Evolutionary conservation across 1,284 basidiomycete genomes (phyloP).

Genomic region (Puccinia sorghi): DNA sequence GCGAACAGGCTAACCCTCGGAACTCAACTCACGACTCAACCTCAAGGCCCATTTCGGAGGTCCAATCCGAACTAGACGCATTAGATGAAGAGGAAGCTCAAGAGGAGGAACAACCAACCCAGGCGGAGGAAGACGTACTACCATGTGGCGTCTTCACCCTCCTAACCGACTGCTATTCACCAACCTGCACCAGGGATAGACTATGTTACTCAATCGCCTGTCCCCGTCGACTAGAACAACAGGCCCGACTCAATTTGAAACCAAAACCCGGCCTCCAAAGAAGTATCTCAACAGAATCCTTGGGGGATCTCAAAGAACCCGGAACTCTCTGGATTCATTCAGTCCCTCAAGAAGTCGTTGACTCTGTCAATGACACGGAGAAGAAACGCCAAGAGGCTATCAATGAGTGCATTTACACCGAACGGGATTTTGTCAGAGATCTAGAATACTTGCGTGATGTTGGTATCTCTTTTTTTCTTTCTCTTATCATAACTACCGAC

Average conservation of each 20-base stretch:
- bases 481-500: not conserved
- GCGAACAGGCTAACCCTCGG: constrained; percentile 46
- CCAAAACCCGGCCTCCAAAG: constrained; percentile 76
- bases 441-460: constrained; percentile 97
- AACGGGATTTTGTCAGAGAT: constrained; percentile 94
- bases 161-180: constrained; percentile 95
- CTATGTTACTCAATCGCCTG: constrained; percentile 97
- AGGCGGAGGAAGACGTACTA: constrained; percentile 65
- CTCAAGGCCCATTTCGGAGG: constrained; percentile 57
- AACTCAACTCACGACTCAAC: constrained; percentile 44
- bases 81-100: constrained; percentile 61
- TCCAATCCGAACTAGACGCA: constrained; percentile 54
- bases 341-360: constrained; percentile 88
- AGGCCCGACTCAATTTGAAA: constrained; percentile 68
- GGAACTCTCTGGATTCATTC: constrained; percentile 97
- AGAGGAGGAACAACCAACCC: constrained; percentile 63
- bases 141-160: constrained; percentile 96
- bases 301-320: constrained; percentile 82
- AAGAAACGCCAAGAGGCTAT: constrained; percentile 98
- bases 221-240: constrained; percentile 88
- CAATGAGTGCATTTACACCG: constrained; percentile 98
- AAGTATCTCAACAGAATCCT: constrained; percentile 73
- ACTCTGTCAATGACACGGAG: constrained; percentile 86
- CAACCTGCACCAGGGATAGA: constrained; percentile 88
- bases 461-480: constrained; percentile 56